phyloP scores from a whole-genome alignment of 495 filamentous ascomycete species.

The Rhizodiscina lignyota region DNA sequence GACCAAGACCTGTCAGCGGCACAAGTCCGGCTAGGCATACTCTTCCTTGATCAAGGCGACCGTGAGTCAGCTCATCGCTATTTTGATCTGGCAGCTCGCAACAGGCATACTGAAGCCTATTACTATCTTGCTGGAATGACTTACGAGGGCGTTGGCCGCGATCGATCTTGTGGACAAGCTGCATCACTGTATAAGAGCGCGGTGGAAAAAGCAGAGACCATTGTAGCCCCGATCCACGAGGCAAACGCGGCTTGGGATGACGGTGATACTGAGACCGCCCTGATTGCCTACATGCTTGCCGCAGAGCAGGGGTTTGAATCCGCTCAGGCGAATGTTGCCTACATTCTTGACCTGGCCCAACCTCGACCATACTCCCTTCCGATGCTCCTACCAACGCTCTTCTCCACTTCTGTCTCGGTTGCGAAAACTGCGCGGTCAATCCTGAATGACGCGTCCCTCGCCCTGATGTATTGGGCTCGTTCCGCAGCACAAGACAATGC shows the following conservation, averaged over 20 bases:
- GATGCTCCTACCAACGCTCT: conserved; percentile 1
- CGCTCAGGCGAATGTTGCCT: conserved; percentile 88
- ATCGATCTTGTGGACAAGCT: conserved; percentile 65
- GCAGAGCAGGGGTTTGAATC: conserved; percentile 93
- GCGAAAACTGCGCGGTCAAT: conserved; percentile 22
- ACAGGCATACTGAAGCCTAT: conserved; percentile 79
- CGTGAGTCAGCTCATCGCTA: conserved; percentile 60
- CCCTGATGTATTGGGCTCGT: conserved; percentile 90
- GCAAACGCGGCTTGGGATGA: conserved; percentile 71
- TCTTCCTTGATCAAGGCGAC: conserved; percentile 85
- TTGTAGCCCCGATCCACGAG: conserved; percentile 73
- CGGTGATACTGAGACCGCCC: conserved; percentile 72
- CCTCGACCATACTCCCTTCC: conserved; percentile 13
- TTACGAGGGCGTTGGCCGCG: conserved; percentile 62
- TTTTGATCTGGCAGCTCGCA: conserved; percentile 82
- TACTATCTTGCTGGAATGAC: conserved; percentile 91
- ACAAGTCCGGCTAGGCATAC: conserved; percentile 64
- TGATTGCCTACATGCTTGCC: conserved; percentile 76
- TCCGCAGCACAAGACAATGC: conserved; percentile 88
- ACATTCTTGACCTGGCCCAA: conserved; percentile 69
- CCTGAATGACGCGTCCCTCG: conserved; percentile 55
- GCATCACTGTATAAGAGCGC: conserved; percentile 90
- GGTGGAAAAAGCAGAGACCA: conserved; percentile 69
- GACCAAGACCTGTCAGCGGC: conserved; percentile 73
- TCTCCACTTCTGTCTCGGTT: background rate